Conservation (phyloP, 352 stramenopile genomes). For the Phytopythium cucurbitacearum region DNA sequence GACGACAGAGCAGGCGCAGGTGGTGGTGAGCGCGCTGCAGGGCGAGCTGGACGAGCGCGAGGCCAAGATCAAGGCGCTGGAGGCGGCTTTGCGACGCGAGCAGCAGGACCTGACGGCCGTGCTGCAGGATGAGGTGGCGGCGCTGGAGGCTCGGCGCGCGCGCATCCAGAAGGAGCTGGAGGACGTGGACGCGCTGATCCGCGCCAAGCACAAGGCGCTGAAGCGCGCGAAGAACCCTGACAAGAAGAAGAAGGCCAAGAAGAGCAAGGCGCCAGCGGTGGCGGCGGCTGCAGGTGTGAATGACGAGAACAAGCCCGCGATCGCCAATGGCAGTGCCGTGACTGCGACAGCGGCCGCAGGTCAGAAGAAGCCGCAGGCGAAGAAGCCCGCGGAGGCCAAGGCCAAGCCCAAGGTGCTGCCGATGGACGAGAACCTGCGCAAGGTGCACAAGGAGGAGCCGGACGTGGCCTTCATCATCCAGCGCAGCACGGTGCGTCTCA, state of each 20-base stretch:
- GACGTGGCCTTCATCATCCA: conserved; percentile 86
- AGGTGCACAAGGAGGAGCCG: conserved; percentile 64
- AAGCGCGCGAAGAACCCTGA: conserved; percentile 34
- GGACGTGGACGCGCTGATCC: conserved; percentile 49
- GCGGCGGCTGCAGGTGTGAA: conserved; percentile 1
- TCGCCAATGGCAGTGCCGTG: neutral
- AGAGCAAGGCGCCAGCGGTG: conserved; percentile 11
- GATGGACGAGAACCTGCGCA: conserved; percentile 63
- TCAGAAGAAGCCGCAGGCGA: conserved; percentile 29
- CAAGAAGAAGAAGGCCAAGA: conserved; percentile 34
- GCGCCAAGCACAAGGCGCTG: conserved; percentile 59
- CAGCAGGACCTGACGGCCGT: conserved; percentile 65
- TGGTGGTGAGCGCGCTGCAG: conserved; percentile 79
- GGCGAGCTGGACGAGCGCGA: conserved; percentile 79
- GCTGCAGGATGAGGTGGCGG: conserved; percentile 55
- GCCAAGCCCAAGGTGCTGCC: conserved; percentile 30
- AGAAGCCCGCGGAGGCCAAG: conserved; percentile 19
- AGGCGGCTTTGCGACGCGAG: conserved; percentile 67
- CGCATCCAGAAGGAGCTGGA: conserved; percentile 35
- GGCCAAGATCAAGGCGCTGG: conserved; percentile 73
- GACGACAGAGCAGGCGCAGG: conserved; percentile 82
- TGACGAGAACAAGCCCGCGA: neutral
- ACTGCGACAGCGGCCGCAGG: conserved; percentile 1
- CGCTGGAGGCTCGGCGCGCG: conserved; percentile 52
- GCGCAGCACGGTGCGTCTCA: conserved; percentile 63